Base-by-base conservation (phyloP, 345 rosid genomes). In the Aurinia saxatilis region DNA sequence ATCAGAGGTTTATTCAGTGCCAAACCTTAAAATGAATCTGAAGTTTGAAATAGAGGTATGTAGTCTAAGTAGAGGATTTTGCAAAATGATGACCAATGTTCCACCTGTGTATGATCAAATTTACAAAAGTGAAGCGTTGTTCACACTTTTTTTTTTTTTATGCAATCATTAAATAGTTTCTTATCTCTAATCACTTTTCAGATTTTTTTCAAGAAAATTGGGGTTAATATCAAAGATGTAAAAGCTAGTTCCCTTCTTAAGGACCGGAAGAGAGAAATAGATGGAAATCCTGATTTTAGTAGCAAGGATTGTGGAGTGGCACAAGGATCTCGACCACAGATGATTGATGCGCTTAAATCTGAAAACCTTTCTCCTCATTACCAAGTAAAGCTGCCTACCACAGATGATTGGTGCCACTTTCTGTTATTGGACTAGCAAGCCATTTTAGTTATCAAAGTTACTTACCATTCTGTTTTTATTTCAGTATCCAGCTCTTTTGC, bases 31-130 rank as follows among this genome's bases (percentile, higher is more conserved):
- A 78, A 85, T 90, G 97, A 90, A 90, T 57, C 84, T 90, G 21
- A 90, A 87, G 74, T 90, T 90, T 83, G 95, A 90, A 63, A 90
- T 90, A 69, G 97, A 90, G 97, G 97, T 90, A 68, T 51, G 21
- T 33, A 6, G 14, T 35, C 7, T 55, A 12, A 21, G 13, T 13
- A 21, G 25, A 35, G 46, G 33, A 36, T 21, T 46, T 47, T 61
- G n/a, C 8, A n/a, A 31, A 50, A 35, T 5, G 23, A 65, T 30
- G 60, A 41, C 34, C 8, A 35, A 8, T 14, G 17, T 23, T 18
- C 36, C 21, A 8, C 54, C 21, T 45, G 45, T 2, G 35, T 9
- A 35, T 33, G 44, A 9, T 35, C 42, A 31, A 33, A 33, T 25
- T 45, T n/a, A n/a, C n/a, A n/a, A n/a, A n/a, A n/a, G n/a, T n/a